These are phyloP conservation scores for Medicago lupulina DNA, from an alignment of 306 rosid genomes.

Conservation along the genomic window DNA sequence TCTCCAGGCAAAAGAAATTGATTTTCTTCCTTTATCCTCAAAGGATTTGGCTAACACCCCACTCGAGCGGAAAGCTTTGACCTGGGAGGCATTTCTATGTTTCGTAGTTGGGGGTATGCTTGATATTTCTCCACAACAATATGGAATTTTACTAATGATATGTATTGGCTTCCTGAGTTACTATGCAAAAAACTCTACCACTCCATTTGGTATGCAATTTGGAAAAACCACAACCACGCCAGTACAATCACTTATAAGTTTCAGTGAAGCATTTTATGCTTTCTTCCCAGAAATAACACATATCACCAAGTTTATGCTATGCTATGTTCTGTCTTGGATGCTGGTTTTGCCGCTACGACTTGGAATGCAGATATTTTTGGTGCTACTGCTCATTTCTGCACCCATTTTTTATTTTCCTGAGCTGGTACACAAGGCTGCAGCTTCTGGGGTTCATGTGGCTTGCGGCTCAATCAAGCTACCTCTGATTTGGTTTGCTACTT, in stretches of 20 bases:
- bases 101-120: neutral
- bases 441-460: neutral
- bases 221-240: neutral
- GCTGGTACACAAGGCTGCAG: neutral
- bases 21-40: neutral
- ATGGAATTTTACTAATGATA: neutral
- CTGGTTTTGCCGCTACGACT: neutral
- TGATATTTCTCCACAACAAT: neutral
- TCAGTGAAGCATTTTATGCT: neutral
- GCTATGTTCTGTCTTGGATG: neutral
- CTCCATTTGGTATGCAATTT: neutral
- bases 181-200: neutral
- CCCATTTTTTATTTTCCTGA: neutral
- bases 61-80: neutral
- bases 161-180: neutral
- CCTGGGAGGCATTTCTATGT: neutral
- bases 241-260: neutral
- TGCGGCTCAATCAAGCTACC: neutral
- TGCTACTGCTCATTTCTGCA: neutral
- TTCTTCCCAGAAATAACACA: neutral
- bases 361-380: neutral
- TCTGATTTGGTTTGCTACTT: neutral
- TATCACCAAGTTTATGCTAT: neutral
- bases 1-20: neutral
- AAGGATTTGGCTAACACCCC: neutral